Evolutionary conservation across 495 filamentous ascomycete genomes (phyloP), one percentile per base, ranked within the genome.

Genomic region (Aspergillus panamensis): DNA sequence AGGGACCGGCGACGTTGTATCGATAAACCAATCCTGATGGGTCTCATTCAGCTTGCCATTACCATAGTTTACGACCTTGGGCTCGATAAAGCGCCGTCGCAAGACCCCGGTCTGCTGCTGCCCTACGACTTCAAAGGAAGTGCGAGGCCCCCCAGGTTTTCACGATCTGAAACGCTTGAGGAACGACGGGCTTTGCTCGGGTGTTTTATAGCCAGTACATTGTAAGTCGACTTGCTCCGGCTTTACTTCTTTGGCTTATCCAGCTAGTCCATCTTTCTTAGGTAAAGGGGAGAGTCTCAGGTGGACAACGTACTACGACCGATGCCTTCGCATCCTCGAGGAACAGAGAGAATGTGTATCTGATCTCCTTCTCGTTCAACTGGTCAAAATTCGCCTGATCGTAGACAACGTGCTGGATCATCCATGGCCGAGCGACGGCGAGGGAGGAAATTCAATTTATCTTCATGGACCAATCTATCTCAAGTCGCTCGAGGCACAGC

Each of bases 21-120:
- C n/a, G 55, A 42, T 2, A 58, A 51, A 21, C 14, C 21, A 3
- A 17, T 40, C 2, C 51, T 29, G 13, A 51, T 37, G 1, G 16
- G 35, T 30, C 37, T 51, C 1, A 33, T 51, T 1, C 55, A 58
- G 12, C 37, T 58, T 31, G 55, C 55, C 1, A 51, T 45, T 21
- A 14, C 55, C 2, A 51, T 58, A 13, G 8, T 58, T 0, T 58
- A 58, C n/a, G 55, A 58, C 6, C 48, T 58, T 1, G 55, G 32
- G 6, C 55, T 58, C 20, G 48, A 58, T 19, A 58, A 51, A 32
- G 48, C 47, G 32, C 33, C 48, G 20, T 25, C 8, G 2, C 48
- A 30, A 9, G 55, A 58, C n/a, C 12, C 55, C 1, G 53, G 53
- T 14, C 13, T 56, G 6, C 3, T 37, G n/a, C 29, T 56, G 19